Percentiles rank a stretch among this genome's conserved stretches.
These are phyloP conservation scores for Diaporthe batatas DNA, from an alignment of 2,329 filamentous ascomycete species.

Conservation along the genomic window DNA sequence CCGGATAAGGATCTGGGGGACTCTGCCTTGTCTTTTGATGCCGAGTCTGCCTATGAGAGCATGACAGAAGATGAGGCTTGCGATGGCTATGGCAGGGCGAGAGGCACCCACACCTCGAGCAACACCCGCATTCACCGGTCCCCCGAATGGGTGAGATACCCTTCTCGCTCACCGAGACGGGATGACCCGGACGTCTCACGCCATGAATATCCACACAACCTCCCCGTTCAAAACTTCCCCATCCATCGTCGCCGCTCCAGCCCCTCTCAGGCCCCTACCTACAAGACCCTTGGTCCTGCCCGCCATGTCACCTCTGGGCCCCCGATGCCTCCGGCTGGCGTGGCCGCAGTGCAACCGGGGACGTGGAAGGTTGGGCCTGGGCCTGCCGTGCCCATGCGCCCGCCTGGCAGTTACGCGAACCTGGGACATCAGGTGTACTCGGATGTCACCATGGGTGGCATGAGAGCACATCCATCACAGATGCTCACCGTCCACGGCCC, in stretches of 20 bases:
- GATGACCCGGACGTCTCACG: constrained; percentile 11
- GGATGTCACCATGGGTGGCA: not conserved
- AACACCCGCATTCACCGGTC: constrained; percentile 1
- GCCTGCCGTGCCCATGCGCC: not conserved
- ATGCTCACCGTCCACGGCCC: constrained; percentile 6
- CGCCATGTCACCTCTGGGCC: not conserved
- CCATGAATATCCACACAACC: not conserved
- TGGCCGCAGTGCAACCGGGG: not conserved
- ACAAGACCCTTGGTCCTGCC: not conserved
- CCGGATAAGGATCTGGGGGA: constrained; percentile 26
- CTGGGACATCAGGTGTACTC: not conserved
- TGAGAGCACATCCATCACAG: constrained; percentile 29
- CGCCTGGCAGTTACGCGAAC: not conserved
- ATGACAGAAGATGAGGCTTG: constrained; percentile 35
- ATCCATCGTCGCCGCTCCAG: constrained; percentile 9
- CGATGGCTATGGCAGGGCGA: constrained; percentile 12
- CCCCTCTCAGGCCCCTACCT: not conserved
- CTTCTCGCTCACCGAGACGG: constrained; percentile 32
- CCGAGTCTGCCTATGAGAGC: constrained; percentile 41
- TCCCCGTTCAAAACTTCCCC: not conserved
- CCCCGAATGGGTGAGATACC: constrained; percentile 14
- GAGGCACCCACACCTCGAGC: constrained; percentile 19
- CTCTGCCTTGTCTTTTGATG: constrained; percentile 35
- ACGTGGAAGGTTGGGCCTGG: constrained; percentile 1
- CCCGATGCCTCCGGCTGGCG: not conserved